Evolutionary conservation across 306 rosid genomes (phyloP), one percentile per base, ranked within the genome.

Genomic region (Cyamopsis tetragonoloba): DNA sequence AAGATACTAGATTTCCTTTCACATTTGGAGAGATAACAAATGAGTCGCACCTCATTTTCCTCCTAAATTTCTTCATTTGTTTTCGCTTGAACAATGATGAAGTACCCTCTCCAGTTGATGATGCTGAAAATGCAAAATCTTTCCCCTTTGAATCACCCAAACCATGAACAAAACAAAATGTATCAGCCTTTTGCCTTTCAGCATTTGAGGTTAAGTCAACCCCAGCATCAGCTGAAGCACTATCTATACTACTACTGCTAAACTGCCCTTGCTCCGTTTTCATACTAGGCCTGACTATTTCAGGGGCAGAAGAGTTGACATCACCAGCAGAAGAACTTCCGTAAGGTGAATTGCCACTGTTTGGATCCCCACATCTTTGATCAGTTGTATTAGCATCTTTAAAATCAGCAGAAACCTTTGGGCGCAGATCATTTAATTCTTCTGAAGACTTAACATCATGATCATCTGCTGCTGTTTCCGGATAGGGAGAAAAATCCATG

Each of bases 401-500:
- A 44, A 5, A 63, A 63, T 59, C 75, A 34, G 73, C 46, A n/a
- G 80, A 66, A 78, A 67, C 65, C 27, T 75, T 41, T 58, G 87
- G 60, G 35, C 70, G 70, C 38, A 37, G 71, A 32, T 64, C 72
- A 39, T 82, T 23, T 26, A 79, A 74, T 58, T 46, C 56, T 20
- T 47, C 69, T 32, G 79, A 72, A 74, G 68, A 66, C 64, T 80
- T 81, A 38, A 66, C 62, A 76, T 65, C 59, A 58, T 80, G 78
- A 81, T 70, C 83, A 49, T 68, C 72, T 14, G 68, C 76, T 41
- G 66, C 64, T 4, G 72, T 79, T 81, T 83, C 97, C 58, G 75
- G 88, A 66, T 84, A 86, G 27, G 97, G 96, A 72, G 98, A 93
- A 79, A 88, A 88, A 72, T 90, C 97, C 97, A 90, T 90, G 18